A percentile compares a stretch with the other conserved stretches of the same genome.
Conservation (phyloP, 805 yeast genomes). For the Candida montana region DNA sequence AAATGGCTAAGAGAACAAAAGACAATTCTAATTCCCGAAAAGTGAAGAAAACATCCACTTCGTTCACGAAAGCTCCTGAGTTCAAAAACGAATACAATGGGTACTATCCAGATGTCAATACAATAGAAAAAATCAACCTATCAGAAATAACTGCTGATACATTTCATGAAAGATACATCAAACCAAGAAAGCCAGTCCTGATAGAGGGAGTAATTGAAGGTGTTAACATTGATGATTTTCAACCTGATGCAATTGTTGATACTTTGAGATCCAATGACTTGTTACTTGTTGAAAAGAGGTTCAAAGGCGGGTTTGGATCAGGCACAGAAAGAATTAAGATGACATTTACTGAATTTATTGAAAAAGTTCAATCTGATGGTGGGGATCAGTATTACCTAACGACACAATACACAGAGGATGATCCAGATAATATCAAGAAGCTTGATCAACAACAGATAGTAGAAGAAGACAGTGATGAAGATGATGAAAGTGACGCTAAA, state of each 20-base stretch:
- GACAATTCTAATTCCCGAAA: background rate
- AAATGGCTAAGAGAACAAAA: conserved; percentile 8
- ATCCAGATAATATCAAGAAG: conserved; percentile 22
- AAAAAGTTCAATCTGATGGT: conserved; percentile 32
- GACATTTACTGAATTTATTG: conserved; percentile 44
- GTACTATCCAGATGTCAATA: conserved; percentile 6
- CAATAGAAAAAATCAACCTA: conserved; percentile 2
- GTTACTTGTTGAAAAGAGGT: conserved; percentile 55
- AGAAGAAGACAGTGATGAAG: conserved; percentile 17
- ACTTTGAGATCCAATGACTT: conserved; percentile 31
- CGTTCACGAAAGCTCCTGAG: background rate
- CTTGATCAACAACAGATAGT: conserved; percentile 12
- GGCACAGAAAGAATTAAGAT: conserved; percentile 50
- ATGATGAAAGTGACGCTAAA: conserved; percentile 10
- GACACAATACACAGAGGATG: conserved; percentile 58
- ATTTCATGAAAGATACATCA: conserved; percentile 15
- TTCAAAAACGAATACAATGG: conserved; percentile 13
- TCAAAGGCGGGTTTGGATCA: conserved; percentile 62
- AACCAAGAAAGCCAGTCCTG: conserved; percentile 39
- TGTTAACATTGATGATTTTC: conserved; percentile 30
- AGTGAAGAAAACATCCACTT: background rate
- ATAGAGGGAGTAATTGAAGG: conserved; percentile 35
- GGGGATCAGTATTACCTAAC: conserved; percentile 57
- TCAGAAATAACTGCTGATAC: conserved; percentile 3
- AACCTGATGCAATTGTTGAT: conserved; percentile 30